phyloP scores from a whole-genome alignment of 2,329 filamentous ascomycete species.

The Orbilia javanica region DNA sequence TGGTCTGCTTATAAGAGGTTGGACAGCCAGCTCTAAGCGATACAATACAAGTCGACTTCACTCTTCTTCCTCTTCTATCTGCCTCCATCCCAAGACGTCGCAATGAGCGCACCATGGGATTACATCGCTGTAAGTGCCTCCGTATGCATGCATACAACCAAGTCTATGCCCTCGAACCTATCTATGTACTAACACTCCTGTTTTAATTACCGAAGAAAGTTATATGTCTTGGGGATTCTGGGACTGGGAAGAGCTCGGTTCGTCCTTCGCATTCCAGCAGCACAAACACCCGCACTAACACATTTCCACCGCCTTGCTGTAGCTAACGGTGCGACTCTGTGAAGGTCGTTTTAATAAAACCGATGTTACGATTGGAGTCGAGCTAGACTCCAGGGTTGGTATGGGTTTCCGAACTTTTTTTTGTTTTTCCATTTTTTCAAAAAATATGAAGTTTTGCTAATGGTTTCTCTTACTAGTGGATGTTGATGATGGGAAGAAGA shows the following conservation, averaged over 20 bases:
- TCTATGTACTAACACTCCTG: constrained; percentile 17
- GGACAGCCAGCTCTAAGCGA: constrained; percentile 22
- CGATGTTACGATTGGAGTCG: constrained; percentile 79
- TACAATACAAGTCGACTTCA: constrained; percentile 7
- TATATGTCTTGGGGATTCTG: constrained; percentile 95
- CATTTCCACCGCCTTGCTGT: constrained; percentile 20
- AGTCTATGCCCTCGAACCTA: background rate
- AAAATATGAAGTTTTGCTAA: background rate
- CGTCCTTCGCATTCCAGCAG: constrained; percentile 69
- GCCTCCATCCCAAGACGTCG: constrained; percentile 10
- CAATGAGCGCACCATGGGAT: constrained; percentile 82
- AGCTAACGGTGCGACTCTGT: constrained; percentile 77
- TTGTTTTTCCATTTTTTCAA: constrained; percentile 64
- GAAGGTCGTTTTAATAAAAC: constrained; percentile 77
- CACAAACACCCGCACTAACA: background rate
- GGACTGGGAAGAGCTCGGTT: constrained; percentile 94
- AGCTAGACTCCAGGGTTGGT: constrained; percentile 73
- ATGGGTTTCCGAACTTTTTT: constrained; percentile 69
- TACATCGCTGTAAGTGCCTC: constrained; percentile 77
- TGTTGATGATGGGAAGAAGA: constrained; percentile 59
- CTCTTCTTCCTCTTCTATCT: constrained; percentile 5
- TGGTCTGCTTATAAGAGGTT: constrained; percentile 6
- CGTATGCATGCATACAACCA: background rate
- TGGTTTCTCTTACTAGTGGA: constrained; percentile 11
- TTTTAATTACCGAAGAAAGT: constrained; percentile 73